Base-by-base conservation (phyloP, 805 yeast species). In the Alloascoidea hylecoeti region DNA sequence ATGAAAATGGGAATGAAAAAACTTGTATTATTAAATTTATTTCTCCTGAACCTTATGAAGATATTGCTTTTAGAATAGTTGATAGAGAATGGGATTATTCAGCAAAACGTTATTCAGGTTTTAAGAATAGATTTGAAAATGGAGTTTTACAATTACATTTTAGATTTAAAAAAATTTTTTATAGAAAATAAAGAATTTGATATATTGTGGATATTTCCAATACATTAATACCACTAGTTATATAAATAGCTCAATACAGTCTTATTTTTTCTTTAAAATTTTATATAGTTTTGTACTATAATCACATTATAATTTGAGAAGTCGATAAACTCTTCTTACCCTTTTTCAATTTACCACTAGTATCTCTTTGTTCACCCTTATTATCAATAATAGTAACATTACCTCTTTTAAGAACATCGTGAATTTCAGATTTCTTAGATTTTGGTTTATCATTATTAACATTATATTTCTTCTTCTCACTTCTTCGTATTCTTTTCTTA, bases 401-500 rank as follows among this genome's bases (percentile, higher is more conserved):
- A 55, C 76, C 80, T 45, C 79, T 82, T 56, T 68, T 72, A 47
- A 84, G 69, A 1, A 94, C 77, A 48, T 78, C 80, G 41, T 80
- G 68, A 39, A 80, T 79, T 33, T 68, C 71, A 40, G 75, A 72
- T 43, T 67, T 71, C 58, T 72, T 73, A 40, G 68, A 9, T 48
- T 49, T 61, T 44, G 52, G 49, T 38, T 51, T 43, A 36, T 60
- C 59, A 13, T 43, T 45, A 42, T 63, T 58, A 47, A 59, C 66
- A 54, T 83, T 64, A 58, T 73, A 76, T 67, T 75, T 79, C 57
- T 94, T 73, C 72, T 89, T 88, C 51, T 72, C 75, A 17, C 94
- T 80, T 54, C 95, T 69, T 65, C 95, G 76, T 50, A 85, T 63
- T 55, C 95, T 75, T 52, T 81, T 86, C 52, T 82, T 81, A 43